These are phyloP conservation scores for Epithemia pelagica DNA, from an alignment of 108 stramenopile genomes.

Conservation along the genomic window DNA sequence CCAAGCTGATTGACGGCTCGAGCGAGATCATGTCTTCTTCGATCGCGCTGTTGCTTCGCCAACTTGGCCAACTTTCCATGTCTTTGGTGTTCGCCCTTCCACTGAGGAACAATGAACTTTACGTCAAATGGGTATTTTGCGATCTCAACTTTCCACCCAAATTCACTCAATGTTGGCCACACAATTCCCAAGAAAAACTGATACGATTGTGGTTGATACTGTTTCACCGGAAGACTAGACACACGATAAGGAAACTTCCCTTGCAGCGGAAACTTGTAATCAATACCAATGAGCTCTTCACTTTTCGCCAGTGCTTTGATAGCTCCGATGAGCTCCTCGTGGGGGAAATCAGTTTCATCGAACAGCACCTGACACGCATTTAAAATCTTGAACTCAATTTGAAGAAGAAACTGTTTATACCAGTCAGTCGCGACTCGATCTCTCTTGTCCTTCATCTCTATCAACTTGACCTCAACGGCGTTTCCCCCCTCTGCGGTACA, in stretches of 20 bases:
- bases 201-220: constrained; percentile 12
- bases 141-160: constrained; percentile 26
- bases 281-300: neutral
- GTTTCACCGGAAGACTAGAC: neutral
- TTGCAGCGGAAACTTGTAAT: neutral
- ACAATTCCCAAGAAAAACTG: constrained; percentile 38
- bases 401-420: neutral
- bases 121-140: constrained; percentile 13
- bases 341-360: neutral
- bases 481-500: neutral
- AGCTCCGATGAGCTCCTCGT: neutral
- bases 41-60: constrained; percentile 13
- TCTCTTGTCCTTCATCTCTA: neutral
- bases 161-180: constrained; percentile 31
- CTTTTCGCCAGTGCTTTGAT: neutral
- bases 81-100: constrained; percentile 6
- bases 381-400: neutral
- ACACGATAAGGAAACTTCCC: neutral
- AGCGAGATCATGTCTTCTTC: constrained; percentile 14
- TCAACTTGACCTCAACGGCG: neutral
- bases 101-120: constrained; percentile 15
- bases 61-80: constrained; percentile 2
- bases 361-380: neutral
- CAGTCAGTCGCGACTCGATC: neutral
- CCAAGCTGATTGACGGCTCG: constrained; percentile 19